Base-by-base conservation (phyloP, 441 rosid genomes). In the Pelargonium citronellum region DNA sequence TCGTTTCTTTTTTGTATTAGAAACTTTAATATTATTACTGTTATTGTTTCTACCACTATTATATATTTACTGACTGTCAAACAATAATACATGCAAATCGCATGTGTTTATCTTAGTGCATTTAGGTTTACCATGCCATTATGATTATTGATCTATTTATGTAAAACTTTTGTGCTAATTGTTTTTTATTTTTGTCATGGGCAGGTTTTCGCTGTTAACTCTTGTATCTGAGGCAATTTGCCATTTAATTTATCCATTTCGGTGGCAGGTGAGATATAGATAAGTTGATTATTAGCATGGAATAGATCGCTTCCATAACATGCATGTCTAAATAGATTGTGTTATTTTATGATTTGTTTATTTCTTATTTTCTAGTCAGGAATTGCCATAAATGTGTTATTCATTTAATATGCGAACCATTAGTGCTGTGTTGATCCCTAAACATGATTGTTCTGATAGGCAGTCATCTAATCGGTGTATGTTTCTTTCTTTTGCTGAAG, bases 221-320 rank as follows among this genome's bases (percentile, higher is more conserved):
- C 83, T 95, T 58, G 97, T 81, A 34, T 87, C 98, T 64, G 99
- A 95, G 84, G 92, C 96, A 76, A 87, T 95, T 82, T 92, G 98
- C 79, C 99, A 95, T 85, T 83, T 95, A 75, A 92, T 95, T 70
- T 95, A 84, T 85, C 99, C 99, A 72, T 92, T 95, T 78, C 82
- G 98, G 79, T 95, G 99, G 99, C 96, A 85, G 97, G 99, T 92
- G 78, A 73, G 83, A 64, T 71, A 69, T 60, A 34, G 57, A 68
- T 66, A 53, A 43, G 64, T 74, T 66, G 27, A 41, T n/a, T 62
- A 11, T 55, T 46, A 4, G 16, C 55, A 41, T 65, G 13, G 43
- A 67, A 64, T 66, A 57, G 53, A 19, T 3, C 24, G 37, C 43
- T 55, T 37, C 62, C 13, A 15, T 46, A 24, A 17, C 43, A 16